phyloP scores from a whole-genome alignment of 768 basidiomycete species.

The Trametes cinnabarina region DNA sequence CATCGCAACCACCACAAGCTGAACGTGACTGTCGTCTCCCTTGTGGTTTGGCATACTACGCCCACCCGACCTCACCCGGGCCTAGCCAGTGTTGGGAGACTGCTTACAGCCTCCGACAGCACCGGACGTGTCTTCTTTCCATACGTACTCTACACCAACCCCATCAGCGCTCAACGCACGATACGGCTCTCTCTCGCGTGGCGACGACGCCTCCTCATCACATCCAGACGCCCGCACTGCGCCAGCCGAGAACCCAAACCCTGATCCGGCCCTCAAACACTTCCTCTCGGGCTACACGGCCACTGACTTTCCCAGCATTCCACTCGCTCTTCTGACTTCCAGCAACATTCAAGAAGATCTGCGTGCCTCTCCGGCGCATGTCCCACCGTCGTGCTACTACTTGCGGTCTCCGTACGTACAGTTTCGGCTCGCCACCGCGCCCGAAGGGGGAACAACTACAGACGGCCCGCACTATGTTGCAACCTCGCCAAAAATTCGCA shows the following conservation, averaged over 20 bases:
- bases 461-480: too few species aligned
- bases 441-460: too few species aligned
- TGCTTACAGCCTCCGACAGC: not conserved
- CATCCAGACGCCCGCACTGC: not conserved
- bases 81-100: not conserved
- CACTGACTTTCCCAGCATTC: slow-evolving; percentile 1
- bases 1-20: too few species aligned
- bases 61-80: not conserved
- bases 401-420: too few species aligned
- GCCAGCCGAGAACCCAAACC: slow-evolving; percentile 2
- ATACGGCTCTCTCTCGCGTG: not conserved
- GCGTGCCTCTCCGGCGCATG: not conserved
- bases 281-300: slow-evolving; percentile 18
- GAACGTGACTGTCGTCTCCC: too few species aligned
- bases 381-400: not conserved
- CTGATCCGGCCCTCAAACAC: slow-evolving; percentile 12
- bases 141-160: not conserved
- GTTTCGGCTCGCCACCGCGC: too few species aligned
- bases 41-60: not conserved
- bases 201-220: slow-evolving; percentile 1
- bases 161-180: not conserved
- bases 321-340: not conserved
- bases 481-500: too few species aligned
- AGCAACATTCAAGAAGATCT: too few species aligned
- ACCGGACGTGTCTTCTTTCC: not conserved